Conservation (phyloP, 495 filamentous ascomycete genomes). For the Rhizodiscina lignyota region DNA sequence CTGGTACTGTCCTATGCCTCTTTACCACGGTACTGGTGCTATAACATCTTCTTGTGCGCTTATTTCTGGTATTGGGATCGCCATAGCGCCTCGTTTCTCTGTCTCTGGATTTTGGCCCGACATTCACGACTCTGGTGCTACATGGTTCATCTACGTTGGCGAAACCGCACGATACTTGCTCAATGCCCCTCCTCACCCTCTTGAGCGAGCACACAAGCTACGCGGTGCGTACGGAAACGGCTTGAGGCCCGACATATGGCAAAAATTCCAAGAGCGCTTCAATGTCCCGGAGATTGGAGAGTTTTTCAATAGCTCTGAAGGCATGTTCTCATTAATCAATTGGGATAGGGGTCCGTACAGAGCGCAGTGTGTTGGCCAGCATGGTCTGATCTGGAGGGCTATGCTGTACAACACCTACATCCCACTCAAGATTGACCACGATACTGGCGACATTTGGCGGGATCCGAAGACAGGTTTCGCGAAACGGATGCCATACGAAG, state of each 20-base stretch:
- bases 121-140: conserved; percentile 53
- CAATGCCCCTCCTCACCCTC: conserved; percentile 45
- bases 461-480: conserved; percentile 61
- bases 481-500: conserved; percentile 26
- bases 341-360: conserved; percentile 54
- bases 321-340: conserved; percentile 56
- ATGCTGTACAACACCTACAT: conserved; percentile 33
- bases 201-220: conserved; percentile 64
- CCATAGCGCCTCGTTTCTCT: conserved; percentile 63
- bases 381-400: conserved; percentile 41
- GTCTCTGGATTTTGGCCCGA: conserved; percentile 72
- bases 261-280: conserved; percentile 73
- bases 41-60: conserved; percentile 37
- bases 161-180: conserved; percentile 88
- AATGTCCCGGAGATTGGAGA: conserved; percentile 64
- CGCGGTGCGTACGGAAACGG: conserved; percentile 80
- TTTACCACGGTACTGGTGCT: conserved; percentile 63
- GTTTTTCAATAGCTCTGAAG: conserved; percentile 85
- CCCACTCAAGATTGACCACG: conserved; percentile 56
- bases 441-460: conserved; percentile 51
- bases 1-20: conserved; percentile 65
- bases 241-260: conserved; percentile 83
- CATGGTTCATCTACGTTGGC: conserved; percentile 84
- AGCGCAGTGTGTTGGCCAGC: conserved; percentile 66
- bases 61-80: conserved; percentile 40